Evolutionary conservation across 345 rosid genomes (phyloP).

Genomic region (Populus ilicifolia): DNA sequence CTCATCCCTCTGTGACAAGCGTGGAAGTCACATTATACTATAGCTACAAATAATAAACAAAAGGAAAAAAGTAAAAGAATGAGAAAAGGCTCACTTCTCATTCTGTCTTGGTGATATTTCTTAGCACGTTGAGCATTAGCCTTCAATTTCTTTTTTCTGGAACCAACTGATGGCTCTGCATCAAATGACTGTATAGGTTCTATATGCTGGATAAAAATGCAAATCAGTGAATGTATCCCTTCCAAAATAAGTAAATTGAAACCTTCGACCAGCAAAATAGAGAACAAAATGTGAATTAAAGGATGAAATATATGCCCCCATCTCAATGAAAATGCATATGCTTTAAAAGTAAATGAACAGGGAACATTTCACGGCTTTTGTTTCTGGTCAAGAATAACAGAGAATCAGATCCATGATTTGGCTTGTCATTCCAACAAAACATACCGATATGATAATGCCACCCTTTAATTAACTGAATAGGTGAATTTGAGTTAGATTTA

Average conservation of each 20-base stretch:
- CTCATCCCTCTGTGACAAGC: background rate
- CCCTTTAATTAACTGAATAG: background rate
- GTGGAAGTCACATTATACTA: background rate
- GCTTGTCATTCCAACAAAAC: background rate
- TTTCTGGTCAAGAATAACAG: background rate
- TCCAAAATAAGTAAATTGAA: background rate
- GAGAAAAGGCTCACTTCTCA: constrained; percentile 36
- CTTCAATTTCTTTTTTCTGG: constrained; percentile 23
- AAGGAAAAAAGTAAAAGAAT: background rate
- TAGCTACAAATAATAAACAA: background rate
- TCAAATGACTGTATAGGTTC: constrained; percentile 32
- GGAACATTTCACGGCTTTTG: background rate
- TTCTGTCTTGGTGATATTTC: constrained; percentile 34
- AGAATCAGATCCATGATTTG: background rate
- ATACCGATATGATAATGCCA: background rate
- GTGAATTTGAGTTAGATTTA: background rate
- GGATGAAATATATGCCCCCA: background rate
- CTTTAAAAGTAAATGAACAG: background rate
- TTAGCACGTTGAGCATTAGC: constrained; percentile 25
- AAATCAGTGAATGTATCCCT: background rate
- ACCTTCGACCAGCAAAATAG: background rate
- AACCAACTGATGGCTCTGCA: constrained; percentile 14
- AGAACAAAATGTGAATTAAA: background rate
- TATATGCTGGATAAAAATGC: constrained; percentile 31
- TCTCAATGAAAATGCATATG: background rate